Percentiles rank a stretch among this genome's conserved stretches.
Evolutionary conservation across 768 basidiomycete species (phyloP).

Genomic region (Phaeolepiota aurea): DNA sequence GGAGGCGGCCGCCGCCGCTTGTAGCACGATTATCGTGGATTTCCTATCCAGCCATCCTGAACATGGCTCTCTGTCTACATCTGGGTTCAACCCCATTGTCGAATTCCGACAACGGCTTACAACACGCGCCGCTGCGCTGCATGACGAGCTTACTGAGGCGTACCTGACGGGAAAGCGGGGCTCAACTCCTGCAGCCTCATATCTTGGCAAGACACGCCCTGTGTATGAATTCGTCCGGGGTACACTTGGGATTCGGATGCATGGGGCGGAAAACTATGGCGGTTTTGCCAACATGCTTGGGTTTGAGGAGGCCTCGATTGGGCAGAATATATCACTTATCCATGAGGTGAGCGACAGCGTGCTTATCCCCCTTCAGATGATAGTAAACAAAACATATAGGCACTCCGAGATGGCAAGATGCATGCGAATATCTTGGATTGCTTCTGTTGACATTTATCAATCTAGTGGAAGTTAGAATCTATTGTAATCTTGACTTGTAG

Average conservation of each 20-base stretch:
- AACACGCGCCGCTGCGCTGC: constrained; percentile 31
- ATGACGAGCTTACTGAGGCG: constrained; percentile 41
- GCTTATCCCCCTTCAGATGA: background rate
- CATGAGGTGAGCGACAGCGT: constrained; percentile 44
- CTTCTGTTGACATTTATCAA: background rate
- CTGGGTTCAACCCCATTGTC: constrained; percentile 25
- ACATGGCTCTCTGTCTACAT: constrained; percentile 11
- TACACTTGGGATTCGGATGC: constrained; percentile 61
- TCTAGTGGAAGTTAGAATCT: too few relatives aligned
- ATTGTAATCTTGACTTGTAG: too few relatives aligned
- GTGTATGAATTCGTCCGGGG: constrained; percentile 68
- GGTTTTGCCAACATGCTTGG: constrained; percentile 35
- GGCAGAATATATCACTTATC: constrained; percentile 66
- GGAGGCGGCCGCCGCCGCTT: constrained; percentile 50
- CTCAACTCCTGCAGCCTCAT: constrained; percentile 51
- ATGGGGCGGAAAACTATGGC: constrained; percentile 61
- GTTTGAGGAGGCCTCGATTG: constrained; percentile 49
- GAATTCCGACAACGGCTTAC: constrained; percentile 47
- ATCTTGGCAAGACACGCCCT: constrained; percentile 52
- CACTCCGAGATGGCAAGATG: constrained; percentile 66
- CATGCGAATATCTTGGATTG: constrained; percentile 39
- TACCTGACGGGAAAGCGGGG: constrained; percentile 54
- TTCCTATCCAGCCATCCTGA: constrained; percentile 35
- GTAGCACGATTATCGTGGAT: constrained; percentile 38
- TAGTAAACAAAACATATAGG: constrained; percentile 19